Evolutionary conservation across 2,329 filamentous ascomycete genomes (phyloP).

Genomic region (Albifimbria verrucaria): DNA sequence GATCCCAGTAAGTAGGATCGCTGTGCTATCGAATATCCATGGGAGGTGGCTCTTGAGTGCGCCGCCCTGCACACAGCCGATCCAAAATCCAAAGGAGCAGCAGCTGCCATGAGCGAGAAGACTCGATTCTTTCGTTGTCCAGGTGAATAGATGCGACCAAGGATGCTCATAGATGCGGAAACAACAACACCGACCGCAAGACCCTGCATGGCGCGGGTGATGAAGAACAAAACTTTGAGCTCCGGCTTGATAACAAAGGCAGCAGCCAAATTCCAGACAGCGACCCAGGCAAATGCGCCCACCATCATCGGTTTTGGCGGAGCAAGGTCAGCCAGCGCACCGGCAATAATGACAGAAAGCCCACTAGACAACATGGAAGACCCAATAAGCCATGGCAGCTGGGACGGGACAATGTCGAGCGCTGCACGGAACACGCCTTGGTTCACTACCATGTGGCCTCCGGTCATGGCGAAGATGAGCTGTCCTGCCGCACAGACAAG

Average conservation of each 20-base stretch:
- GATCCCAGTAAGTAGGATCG: constrained; percentile 17
- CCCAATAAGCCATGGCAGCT: constrained; percentile 8
- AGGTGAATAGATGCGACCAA: constrained; percentile 47
- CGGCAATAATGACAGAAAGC: constrained; percentile 8
- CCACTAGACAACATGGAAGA: constrained; percentile 8
- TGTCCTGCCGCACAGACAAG: constrained; percentile 8
- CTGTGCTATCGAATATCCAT: constrained; percentile 31
- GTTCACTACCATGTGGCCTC: constrained; percentile 8
- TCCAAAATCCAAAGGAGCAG: constrained; percentile 27
- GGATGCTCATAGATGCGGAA: constrained; percentile 54
- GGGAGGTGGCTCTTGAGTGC: constrained; percentile 23
- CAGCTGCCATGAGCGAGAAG: constrained; percentile 31
- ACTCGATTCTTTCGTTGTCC: constrained; percentile 31
- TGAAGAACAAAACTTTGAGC: constrained; percentile 33
- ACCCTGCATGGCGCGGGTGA: constrained; percentile 47
- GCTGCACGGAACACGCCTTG: constrained; percentile 7
- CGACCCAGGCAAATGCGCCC: constrained; percentile 8
- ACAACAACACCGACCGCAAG: constrained; percentile 53
- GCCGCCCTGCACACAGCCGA: constrained; percentile 16
- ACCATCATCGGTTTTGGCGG: constrained; percentile 10
- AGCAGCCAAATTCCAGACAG: constrained; percentile 7
- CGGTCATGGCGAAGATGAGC: constrained; percentile 6
- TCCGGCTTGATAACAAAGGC: constrained; percentile 4
- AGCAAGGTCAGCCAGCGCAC: constrained; percentile 8
- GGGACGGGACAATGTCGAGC: constrained; percentile 6